Conservation (phyloP, 1,139 yeast species). For the Taphrina sp. region DNA sequence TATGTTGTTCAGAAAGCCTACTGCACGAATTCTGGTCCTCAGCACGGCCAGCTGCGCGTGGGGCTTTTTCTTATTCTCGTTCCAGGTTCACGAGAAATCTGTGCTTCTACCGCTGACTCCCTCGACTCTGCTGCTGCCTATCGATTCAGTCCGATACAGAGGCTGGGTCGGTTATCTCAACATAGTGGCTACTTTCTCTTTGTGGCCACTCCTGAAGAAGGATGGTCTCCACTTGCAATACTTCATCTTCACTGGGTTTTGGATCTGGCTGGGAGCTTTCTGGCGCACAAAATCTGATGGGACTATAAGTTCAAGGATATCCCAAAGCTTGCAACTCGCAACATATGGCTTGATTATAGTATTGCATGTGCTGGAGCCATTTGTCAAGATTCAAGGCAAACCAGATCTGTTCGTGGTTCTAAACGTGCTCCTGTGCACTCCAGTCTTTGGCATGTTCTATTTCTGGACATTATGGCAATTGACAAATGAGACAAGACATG, state of each 20-base stretch:
- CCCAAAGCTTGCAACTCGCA: slow-evolving; percentile 39
- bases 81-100: slow-evolving; percentile 93
- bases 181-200: slow-evolving; percentile 73
- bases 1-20: slow-evolving; percentile 54
- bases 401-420: slow-evolving; percentile 87
- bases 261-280: slow-evolving; percentile 66
- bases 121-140: slow-evolving; percentile 63
- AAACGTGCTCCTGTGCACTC: slow-evolving; percentile 71
- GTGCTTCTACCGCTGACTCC: slow-evolving; percentile 87
- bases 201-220: slow-evolving; percentile 80
- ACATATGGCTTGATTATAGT: slow-evolving; percentile 57
- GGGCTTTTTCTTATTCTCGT: slow-evolving; percentile 85
- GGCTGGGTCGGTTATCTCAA: slow-evolving; percentile 83
- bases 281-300: slow-evolving; percentile 41
- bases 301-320: slow-evolving; percentile 37
- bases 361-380: slow-evolving; percentile 58
- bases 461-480: slow-evolving; percentile 46
- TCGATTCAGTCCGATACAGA: slow-evolving; percentile 47
- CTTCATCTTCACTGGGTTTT: slow-evolving; percentile 56
- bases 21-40: slow-evolving; percentile 58
- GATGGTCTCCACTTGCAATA: slow-evolving; percentile 77
- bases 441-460: slow-evolving; percentile 73
- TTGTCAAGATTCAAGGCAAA: slow-evolving; percentile 52
- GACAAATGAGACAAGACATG: too few relatives aligned
- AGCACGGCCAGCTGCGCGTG: slow-evolving; percentile 81